phyloP scores from a whole-genome alignment of 202 grass and related monocot genomes.

The Schoenoplectus tabernaemontani region DNA sequence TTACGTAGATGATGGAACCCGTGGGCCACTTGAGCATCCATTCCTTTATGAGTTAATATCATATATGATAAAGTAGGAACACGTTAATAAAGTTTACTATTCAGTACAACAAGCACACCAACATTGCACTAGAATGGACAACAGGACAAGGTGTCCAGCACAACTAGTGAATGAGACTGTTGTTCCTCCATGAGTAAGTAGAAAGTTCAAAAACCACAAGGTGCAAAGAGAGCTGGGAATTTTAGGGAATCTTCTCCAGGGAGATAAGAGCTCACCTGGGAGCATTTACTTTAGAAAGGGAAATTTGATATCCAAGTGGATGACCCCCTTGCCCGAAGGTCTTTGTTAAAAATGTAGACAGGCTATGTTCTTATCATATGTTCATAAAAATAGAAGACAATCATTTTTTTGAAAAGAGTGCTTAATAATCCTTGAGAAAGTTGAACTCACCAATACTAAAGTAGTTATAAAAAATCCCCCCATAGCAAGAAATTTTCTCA shows the following conservation, averaged over 20 bases:
- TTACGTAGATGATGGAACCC: constrained; percentile 85
- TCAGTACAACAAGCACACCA: neutral
- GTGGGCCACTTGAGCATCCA: constrained; percentile 99
- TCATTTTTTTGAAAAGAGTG: neutral
- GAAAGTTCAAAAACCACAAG: neutral
- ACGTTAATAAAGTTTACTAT: neutral
- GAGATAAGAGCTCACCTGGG: neutral
- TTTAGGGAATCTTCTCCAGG: neutral
- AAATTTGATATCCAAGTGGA: neutral
- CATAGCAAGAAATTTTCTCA: constrained; percentile 80
- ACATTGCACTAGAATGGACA: neutral
- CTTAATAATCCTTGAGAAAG: neutral
- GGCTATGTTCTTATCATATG: neutral
- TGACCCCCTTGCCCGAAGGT: neutral
- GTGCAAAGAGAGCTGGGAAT: neutral
- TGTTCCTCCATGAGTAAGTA: neutral
- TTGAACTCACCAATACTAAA: constrained; percentile 81
- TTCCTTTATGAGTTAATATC: constrained; percentile 43
- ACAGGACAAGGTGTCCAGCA: neutral
- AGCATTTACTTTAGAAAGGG: neutral
- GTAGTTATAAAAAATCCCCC: constrained; percentile 96
- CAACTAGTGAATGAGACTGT: neutral
- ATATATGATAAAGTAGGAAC: neutral
- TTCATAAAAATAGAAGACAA: neutral
- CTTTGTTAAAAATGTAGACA: neutral